A percentile compares a stretch with the other conserved stretches of the same genome.
These are phyloP conservation scores for Curvularia sp. DNA, from an alignment of 2,329 filamentous ascomycete species.

Conservation along the genomic window DNA sequence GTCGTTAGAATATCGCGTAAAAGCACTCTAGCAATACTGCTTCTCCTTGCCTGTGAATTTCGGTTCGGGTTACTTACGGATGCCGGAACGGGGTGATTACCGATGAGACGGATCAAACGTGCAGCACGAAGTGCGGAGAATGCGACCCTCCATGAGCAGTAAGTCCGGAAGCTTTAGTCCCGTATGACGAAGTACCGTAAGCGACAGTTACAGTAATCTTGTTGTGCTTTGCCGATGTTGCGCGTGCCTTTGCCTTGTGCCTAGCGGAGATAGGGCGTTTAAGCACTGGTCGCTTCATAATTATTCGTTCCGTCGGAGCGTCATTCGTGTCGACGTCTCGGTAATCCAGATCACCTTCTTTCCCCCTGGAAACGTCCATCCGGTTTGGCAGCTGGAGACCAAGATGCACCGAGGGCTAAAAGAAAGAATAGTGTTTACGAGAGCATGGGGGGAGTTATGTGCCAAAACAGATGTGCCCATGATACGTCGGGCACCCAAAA, in stretches of 20 bases:
- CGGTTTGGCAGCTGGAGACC: neutral
- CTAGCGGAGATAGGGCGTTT: slow-evolving; percentile 29
- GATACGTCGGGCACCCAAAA: neutral
- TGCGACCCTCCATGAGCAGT: slow-evolving; percentile 23
- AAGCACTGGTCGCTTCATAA: slow-evolving; percentile 18
- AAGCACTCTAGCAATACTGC: slow-evolving; percentile 27
- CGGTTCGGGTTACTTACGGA: slow-evolving; percentile 21
- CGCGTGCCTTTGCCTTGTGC: slow-evolving; percentile 18
- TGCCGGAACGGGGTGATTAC: slow-evolving; percentile 24
- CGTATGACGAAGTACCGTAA: slow-evolving; percentile 7
- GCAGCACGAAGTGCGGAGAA: slow-evolving; percentile 21
- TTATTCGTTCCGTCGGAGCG: slow-evolving; percentile 11
- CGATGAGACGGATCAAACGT: slow-evolving; percentile 18
- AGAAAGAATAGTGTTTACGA: neutral
- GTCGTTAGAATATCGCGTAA: slow-evolving; percentile 23
- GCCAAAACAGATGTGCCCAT: neutral
- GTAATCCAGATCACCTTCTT: neutral
- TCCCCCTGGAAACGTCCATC: neutral
- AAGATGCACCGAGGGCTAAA: neutral
- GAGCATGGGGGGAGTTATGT: neutral
- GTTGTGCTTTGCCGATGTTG: slow-evolving; percentile 8
- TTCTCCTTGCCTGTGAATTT: slow-evolving; percentile 17
- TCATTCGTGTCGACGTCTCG: slow-evolving; percentile 10
- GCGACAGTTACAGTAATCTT: neutral
- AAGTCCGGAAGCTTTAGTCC: slow-evolving; percentile 22